Percentiles rank a stretch among this genome's conserved stretches.
phyloP scores from a whole-genome alignment of 768 basidiomycete species.

The Russula foetens region DNA sequence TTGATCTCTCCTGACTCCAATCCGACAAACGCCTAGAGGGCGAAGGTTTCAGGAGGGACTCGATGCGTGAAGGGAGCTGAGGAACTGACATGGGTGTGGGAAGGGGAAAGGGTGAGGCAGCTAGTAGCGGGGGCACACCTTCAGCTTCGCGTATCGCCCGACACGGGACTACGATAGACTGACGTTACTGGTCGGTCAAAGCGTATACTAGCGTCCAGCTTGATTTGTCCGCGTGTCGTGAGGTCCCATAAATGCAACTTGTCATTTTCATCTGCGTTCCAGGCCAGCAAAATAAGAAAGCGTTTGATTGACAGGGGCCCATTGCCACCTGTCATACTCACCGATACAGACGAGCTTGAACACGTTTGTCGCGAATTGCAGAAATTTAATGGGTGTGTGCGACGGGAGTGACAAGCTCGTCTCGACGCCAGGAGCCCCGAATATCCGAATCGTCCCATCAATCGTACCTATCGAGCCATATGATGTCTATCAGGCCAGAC shows the following conservation, averaged over 20 bases:
- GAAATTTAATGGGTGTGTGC: conserved; percentile 42
- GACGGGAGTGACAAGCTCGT: conserved; percentile 39
- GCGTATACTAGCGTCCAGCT: conserved; percentile 38
- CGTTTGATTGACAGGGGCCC: neutral
- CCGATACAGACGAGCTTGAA: conserved; percentile 57
- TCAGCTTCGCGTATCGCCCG: neutral
- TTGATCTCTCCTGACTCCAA: conserved; percentile 52
- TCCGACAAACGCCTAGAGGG: conserved; percentile 38
- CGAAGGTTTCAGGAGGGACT: neutral
- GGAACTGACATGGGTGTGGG: conserved; percentile 58
- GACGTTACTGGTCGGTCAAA: conserved; percentile 40
- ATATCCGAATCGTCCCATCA: conserved; percentile 53
- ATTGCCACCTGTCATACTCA: conserved; percentile 24
- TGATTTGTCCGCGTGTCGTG: conserved; percentile 42
- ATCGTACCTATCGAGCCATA: conserved; percentile 43
- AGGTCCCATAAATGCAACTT: conserved; percentile 57
- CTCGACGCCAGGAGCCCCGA: conserved; percentile 62
- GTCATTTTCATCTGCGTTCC: conserved; percentile 38
- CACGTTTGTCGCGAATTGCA: conserved; percentile 50
- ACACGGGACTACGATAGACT: conserved; percentile 12
- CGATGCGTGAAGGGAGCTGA: conserved; percentile 1
- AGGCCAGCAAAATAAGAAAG: neutral
- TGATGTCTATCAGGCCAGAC: neutral
- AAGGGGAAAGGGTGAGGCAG: conserved; percentile 54
- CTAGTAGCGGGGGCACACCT: conserved; percentile 25